phyloP scores from a whole-genome alignment of 2,329 filamentous ascomycete species.

The Fusarium dimerum region DNA sequence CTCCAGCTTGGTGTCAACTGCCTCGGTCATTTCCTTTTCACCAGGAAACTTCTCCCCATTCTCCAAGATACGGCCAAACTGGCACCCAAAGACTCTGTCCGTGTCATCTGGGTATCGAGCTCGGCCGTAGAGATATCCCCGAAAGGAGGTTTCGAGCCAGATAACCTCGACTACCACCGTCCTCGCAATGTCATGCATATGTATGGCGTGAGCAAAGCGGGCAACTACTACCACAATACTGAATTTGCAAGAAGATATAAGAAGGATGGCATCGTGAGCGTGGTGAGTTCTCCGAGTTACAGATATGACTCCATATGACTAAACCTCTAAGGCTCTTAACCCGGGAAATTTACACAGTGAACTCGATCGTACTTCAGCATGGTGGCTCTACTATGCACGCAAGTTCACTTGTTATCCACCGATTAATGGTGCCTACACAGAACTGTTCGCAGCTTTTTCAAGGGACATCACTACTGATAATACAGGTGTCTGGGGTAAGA shows the following conservation, averaged over 20 bases:
- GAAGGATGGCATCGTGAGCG: constrained; percentile 30
- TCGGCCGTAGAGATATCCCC: constrained; percentile 30
- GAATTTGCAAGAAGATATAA: constrained; percentile 32
- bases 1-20: constrained; percentile 45
- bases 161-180: constrained; percentile 31
- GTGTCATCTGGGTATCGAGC: constrained; percentile 35
- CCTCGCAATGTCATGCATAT: constrained; percentile 23
- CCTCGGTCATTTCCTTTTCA: constrained; percentile 43
- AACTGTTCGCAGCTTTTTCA: constrained; percentile 48
- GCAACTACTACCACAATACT: constrained; percentile 32
- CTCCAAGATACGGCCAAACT: constrained; percentile 36
- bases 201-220: constrained; percentile 35
- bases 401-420: constrained; percentile 21
- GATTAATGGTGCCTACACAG: constrained; percentile 48
- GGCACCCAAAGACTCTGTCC: constrained; percentile 32
- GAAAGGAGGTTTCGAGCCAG: constrained; percentile 25
- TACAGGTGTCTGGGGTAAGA: constrained; percentile 34
- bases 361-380: constrained; percentile 26
- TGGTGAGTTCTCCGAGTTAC: constrained; percentile 7
- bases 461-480: constrained; percentile 43
- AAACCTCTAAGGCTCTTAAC: constrained; percentile 20
- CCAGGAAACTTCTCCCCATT: constrained; percentile 39
- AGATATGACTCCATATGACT: not conserved
- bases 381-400: constrained; percentile 23
- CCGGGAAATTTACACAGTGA: constrained; percentile 25